Conservation (phyloP, 1,139 yeast genomes). For the Nadsonia commutata region DNA sequence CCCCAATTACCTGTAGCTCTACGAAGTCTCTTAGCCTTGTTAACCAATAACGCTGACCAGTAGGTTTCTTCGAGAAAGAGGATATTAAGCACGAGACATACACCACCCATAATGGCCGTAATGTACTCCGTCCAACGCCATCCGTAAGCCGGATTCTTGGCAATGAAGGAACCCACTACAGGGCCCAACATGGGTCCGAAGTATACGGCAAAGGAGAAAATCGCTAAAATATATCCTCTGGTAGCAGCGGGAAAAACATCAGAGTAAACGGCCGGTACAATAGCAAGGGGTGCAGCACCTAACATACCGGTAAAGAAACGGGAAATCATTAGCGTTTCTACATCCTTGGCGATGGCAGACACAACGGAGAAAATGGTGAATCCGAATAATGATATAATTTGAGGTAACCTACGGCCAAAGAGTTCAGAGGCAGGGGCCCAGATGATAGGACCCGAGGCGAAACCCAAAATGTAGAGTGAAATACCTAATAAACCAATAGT, state of each 20-base stretch:
- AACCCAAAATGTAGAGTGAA: conserved; percentile 65
- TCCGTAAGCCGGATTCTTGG: conserved; percentile 25
- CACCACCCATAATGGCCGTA: conserved; percentile 34
- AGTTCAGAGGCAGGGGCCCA: conserved; percentile 75
- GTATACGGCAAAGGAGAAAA: conserved; percentile 53
- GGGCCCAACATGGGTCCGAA: conserved; percentile 68
- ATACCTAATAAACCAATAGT: conserved; percentile 35
- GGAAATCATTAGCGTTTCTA: conserved; percentile 57
- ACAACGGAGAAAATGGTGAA: conserved; percentile 52
- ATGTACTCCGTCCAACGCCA: conserved; percentile 51
- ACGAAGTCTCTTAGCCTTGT: conserved; percentile 33
- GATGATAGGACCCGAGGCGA: conserved; percentile 67
- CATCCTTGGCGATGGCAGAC: conserved; percentile 53
- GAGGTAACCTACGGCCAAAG: conserved; percentile 50
- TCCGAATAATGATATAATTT: conserved; percentile 41
- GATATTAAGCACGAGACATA: conserved; percentile 21
- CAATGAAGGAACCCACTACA: conserved; percentile 21
- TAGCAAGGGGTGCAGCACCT: conserved; percentile 70
- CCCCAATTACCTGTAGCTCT: conserved; percentile 54
- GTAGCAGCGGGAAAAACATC: conserved; percentile 47
- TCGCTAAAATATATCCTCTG: conserved; percentile 61
- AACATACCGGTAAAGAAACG: conserved; percentile 65
- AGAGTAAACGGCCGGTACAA: conserved; percentile 71
- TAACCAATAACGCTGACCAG: conserved; percentile 27
- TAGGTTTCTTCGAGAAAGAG: conserved; percentile 36